Evolutionary conservation across 2,329 filamentous ascomycete species (phyloP), one percentile per base, ranked within the genome.

Genomic region (Colletotrichum neosansevieriae): DNA sequence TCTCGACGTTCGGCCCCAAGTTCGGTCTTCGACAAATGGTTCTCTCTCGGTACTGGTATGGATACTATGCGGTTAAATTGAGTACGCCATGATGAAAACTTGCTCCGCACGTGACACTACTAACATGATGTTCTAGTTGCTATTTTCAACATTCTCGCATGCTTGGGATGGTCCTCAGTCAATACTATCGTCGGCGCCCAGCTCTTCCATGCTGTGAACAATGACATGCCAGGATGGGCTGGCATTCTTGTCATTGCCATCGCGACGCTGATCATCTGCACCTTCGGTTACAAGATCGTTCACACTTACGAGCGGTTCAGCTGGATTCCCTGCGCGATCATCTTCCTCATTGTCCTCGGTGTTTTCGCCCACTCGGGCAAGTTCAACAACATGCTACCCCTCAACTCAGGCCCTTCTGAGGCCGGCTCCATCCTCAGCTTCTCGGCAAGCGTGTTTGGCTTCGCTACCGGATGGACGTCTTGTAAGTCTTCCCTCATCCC

Each of bases 1-100:
- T 94, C 82, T 92, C 90, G 2, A 92, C 88, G 17, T 93, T 94
- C 75, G 92, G 92, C 3, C 90, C 92, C 3, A 81, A 82, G 9
- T 94, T 93, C 72, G 92, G 92, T 4, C 83, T 94, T 71, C 88
- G 92, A 62, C 92, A 94, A 75, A 94, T 94, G 89, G 91, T 94
- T 1, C 83, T 94, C n/a, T 89, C 90, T 11, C 85, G 92, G 40
- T 94, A 91, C 79, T 94, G 86, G 80, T 94, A 94, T 76, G 92
- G 92, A 9, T 92, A 88, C 79, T 89, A 87, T 72, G 86, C 85
- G n/a, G 88, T 89, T 36, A 92, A 91, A 77, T 78, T 92, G 72
- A 87, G 89, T 90, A 80, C 77, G 85, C 24, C 15, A 13, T 2
- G 9, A 13, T 9, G 1, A 3, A 3, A 81, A 49, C 65, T 58